Evolutionary conservation across 148 eudicot species (phyloP).

Genomic region (Fagopyrum esculentum): DNA sequence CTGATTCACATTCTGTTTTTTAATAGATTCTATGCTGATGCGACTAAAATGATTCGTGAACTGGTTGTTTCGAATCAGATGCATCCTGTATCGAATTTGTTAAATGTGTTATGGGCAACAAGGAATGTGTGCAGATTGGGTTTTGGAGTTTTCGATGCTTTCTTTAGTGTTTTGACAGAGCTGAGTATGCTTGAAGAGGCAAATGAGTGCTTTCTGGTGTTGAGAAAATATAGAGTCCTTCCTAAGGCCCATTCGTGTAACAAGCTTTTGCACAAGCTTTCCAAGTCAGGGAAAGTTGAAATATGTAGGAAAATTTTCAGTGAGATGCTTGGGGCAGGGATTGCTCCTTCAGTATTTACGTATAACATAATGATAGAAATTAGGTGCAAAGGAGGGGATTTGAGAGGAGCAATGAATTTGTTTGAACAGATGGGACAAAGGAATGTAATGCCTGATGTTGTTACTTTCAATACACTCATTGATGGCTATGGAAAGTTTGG

Average conservation of each 20-base stretch:
- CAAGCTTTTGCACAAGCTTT: constrained; percentile 51
- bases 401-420: constrained; percentile 46
- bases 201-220: constrained; percentile 50
- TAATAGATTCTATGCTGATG: constrained; percentile 64
- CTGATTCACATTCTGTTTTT: constrained; percentile 65
- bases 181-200: constrained; percentile 81
- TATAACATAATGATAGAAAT: constrained; percentile 78
- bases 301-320: constrained; percentile 39
- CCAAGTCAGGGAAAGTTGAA: constrained; percentile 40
- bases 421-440: constrained; percentile 51
- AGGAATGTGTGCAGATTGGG: constrained; percentile 63
- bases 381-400: constrained; percentile 70
- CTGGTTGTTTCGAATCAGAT: constrained; percentile 28
- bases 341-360: constrained; percentile 61
- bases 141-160: constrained; percentile 79
- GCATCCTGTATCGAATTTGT: constrained; percentile 34
- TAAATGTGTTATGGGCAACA: constrained; percentile 62
- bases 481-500: constrained; percentile 87
- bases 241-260: constrained; percentile 86
- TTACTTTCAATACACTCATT: constrained; percentile 84
- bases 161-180: constrained; percentile 64
- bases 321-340: constrained; percentile 64
- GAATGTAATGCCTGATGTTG: constrained; percentile 65
- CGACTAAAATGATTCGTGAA: constrained; percentile 42
- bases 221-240: constrained; percentile 54